Evolutionary conservation across 2,329 filamentous ascomycete genomes (phyloP), one percentile per base, ranked within the genome.

Genomic region (Ascosphaera acerosa): DNA sequence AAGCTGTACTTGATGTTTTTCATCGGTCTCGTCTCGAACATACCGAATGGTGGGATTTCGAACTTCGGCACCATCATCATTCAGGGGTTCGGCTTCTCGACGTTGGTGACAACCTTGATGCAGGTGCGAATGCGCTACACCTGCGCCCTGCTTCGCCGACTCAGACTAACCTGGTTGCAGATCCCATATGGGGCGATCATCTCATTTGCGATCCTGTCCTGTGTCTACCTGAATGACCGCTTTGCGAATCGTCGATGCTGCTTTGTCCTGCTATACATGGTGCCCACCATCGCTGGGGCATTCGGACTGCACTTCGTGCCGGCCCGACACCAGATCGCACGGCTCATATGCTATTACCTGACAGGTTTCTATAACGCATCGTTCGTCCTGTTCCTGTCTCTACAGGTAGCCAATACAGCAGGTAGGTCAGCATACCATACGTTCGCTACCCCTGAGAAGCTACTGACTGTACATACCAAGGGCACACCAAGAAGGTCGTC

Each of bases 401-500:
- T 58, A 56, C 44, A 55, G 39, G 37, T 54, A 50, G 38, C 35
- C 31, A 56, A 44, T 50, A 65, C 46, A 42, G 59, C 46, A 42
- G 50, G 50, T 51, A 33, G 20, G 42, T 35, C 6, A 17, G 4
- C n/a, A n/a, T n/a, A n/a, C n/a, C n/a, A n/a, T n/a, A n/a, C n/a
- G n/a, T n/a, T n/a, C 18, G 7, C 15, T 19, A 7, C 6, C 7
- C 10, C 9, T 15, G 20, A 10, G 19, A 10, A 48, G 45, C 32
- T 49, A 49, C 29, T 43, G n/a, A n/a, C n/a, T n/a, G n/a, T 53
- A 9, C 47, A 14, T 16, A 27, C 19, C 15, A 41, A 35, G 65
- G 65, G 0, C 63, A 68, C 37, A 67, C 64, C 1, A 70, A 70
- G 43, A 69, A 72, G 42, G 64, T 70, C 29, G 61, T 70, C 16